These are phyloP conservation scores for Clavispora vitiphila DNA, from an alignment of 805 yeast genomes.

Conservation along the genomic window DNA sequence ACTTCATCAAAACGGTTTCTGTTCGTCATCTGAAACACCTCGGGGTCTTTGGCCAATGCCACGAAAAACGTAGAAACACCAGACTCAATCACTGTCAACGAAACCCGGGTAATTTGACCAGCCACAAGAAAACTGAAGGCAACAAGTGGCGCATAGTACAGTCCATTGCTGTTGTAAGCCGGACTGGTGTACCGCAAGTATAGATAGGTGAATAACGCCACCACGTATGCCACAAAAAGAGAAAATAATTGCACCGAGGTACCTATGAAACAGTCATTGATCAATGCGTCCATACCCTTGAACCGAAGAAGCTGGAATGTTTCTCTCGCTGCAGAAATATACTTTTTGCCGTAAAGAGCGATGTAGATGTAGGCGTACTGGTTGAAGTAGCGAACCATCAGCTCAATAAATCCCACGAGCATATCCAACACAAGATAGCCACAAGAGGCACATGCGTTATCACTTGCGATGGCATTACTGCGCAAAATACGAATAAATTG, in stretches of 20 bases:
- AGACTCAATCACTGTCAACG: constrained; percentile 70
- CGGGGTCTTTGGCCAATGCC: constrained; percentile 81
- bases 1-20: constrained; percentile 62
- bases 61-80: constrained; percentile 83
- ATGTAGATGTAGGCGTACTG: constrained; percentile 85
- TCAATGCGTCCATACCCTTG: constrained; percentile 79
- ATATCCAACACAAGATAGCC: constrained; percentile 52
- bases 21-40: constrained; percentile 67
- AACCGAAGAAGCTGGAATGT: constrained; percentile 73
- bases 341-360: constrained; percentile 81
- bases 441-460: constrained; percentile 49
- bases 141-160: constrained; percentile 64
- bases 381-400: constrained; percentile 82
- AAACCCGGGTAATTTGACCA: constrained; percentile 66
- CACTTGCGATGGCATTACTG: constrained; percentile 47
- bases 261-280: constrained; percentile 78
- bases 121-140: constrained; percentile 73
- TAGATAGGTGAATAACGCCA: constrained; percentile 58
- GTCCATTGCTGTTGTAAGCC: constrained; percentile 53
- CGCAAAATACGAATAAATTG: constrained; percentile 50
- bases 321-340: constrained; percentile 70
- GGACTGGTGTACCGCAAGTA: constrained; percentile 68
- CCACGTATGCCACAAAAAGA: constrained; percentile 58
- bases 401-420: constrained; percentile 60
- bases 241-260: constrained; percentile 77